Conservation (phyloP, 176 grass and related monocot species). For the Guadua angustifolia region DNA sequence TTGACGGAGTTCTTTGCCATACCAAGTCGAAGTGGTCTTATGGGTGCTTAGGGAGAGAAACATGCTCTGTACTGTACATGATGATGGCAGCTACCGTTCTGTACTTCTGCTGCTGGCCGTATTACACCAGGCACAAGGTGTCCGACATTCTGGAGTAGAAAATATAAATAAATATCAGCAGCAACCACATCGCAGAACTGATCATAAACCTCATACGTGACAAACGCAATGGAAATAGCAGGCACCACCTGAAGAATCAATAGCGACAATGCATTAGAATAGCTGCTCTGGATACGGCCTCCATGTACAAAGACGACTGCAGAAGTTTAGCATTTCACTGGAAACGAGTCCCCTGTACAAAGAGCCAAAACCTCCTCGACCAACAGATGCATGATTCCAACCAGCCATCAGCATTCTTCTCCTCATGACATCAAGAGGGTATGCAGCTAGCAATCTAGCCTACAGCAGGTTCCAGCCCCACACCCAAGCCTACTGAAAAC, state of each 20-base stretch:
- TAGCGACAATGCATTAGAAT: no score
- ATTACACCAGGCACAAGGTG: no score
- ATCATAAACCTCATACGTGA: no score
- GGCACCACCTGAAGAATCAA: no score
- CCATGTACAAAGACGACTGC: no score
- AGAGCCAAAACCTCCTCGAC: constrained; percentile 79
- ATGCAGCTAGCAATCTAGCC: constrained; percentile 95
- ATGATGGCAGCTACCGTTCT: not conserved
- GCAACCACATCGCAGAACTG: no score
- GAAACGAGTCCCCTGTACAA: constrained; percentile 95
- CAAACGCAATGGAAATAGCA: no score
- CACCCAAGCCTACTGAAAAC: no score
- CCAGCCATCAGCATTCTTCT: constrained; percentile 90
- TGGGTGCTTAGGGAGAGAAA: not conserved
- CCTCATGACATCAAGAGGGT: constrained; percentile 92
- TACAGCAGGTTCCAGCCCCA: constrained; percentile 72
- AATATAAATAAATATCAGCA: not conserved
- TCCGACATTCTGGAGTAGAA: not conserved
- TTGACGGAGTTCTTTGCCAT: not conserved
- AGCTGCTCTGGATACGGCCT: no score
- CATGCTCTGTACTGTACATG: not conserved
- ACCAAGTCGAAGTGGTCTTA: not conserved
- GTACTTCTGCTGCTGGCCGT: not conserved
- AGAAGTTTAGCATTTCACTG: no score
- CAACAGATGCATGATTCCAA: constrained; percentile 90